Conservation (phyloP, 2,329 filamentous ascomycete genomes). For the Aspergillus sp. region DNA sequence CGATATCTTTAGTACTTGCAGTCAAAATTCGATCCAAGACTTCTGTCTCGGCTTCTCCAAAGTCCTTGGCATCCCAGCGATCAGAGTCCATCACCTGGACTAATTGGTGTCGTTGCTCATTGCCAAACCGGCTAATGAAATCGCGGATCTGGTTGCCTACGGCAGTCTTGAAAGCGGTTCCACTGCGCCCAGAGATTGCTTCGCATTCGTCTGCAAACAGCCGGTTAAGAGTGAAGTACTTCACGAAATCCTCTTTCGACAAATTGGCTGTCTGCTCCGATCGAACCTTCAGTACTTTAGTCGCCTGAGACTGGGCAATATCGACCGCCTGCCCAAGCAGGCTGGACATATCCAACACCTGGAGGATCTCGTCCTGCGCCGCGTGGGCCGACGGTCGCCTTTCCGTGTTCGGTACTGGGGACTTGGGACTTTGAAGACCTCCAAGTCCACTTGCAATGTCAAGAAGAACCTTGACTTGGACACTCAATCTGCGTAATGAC, state of each 20-base stretch:
- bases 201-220: constrained; percentile 68
- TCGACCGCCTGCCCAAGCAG: constrained; percentile 67
- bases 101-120: constrained; percentile 57
- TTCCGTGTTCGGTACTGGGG: constrained; percentile 29
- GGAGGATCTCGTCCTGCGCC: constrained; percentile 60
- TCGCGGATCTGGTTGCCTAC: constrained; percentile 64
- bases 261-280: constrained; percentile 60
- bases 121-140: constrained; percentile 59
- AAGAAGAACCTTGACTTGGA: constrained; percentile 90
- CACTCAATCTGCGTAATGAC: constrained; percentile 77
- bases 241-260: constrained; percentile 57
- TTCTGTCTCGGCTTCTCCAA: constrained; percentile 52
- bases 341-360: constrained; percentile 65
- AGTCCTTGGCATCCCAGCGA: constrained; percentile 65
- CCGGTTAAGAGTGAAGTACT: constrained; percentile 63
- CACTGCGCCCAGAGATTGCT: constrained; percentile 62
- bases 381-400: constrained; percentile 27
- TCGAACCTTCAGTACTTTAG: constrained; percentile 63
- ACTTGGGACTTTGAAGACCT: constrained; percentile 45
- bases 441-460: constrained; percentile 74
- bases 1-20: constrained; percentile 59
- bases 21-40: constrained; percentile 57
- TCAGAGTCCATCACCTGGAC: constrained; percentile 61
- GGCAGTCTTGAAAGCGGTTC: constrained; percentile 58
- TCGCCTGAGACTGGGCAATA: constrained; percentile 63